Base-by-base conservation (phyloP, 2,329 filamentous ascomycete species). In the Alternaria burnsii region DNA sequence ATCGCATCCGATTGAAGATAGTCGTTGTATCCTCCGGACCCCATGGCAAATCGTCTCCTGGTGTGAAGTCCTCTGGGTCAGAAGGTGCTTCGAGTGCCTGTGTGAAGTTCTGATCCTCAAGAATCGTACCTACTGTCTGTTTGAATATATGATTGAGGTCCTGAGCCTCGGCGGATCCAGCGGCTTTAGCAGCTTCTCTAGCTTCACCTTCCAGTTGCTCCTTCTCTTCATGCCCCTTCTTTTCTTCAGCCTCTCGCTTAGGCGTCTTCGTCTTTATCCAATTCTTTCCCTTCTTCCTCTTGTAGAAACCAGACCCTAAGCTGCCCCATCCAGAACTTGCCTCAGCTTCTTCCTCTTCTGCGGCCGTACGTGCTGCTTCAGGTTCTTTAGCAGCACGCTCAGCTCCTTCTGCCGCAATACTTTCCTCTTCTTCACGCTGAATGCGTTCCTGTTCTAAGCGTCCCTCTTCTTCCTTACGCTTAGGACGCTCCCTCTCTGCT, bases 331-430 rank as follows among this genome's bases (percentile, higher is more conserved):
- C 61, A 56, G 66, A 64, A 26, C 60, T 64, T 72, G 75, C 75
- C 65, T 73, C 63, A n/a, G 61, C 63, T 43, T 71, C 69, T 43
- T 70, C 69, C 22, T 46, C 41, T 41, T 54, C 41, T 4, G 52
- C 52, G 6, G 52, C 52, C 22, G 28, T 34, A 9, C 52, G 41
- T 34, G 52, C 52, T 52, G 18, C 22, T 16, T 52, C 52, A 4
- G 62, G 67, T 50, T 70, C 71, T 67, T 63, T 61, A 52, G 65
- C 80, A 40, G 59, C 18, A 42, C 66, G 65, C 30, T 69, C 70
- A 9, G 65, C 62, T 52, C 71, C 71, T 71, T 81, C 82, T 65
- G 83, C 79, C 48, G 75, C 73, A n/a, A 66, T 47, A 46, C 70
- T 69, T 43, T 71, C 72, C 38, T 71, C 69, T 56, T 74, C 72